Conservation (phyloP, 495 filamentous ascomycete species). For the Penicillium daleae region DNA sequence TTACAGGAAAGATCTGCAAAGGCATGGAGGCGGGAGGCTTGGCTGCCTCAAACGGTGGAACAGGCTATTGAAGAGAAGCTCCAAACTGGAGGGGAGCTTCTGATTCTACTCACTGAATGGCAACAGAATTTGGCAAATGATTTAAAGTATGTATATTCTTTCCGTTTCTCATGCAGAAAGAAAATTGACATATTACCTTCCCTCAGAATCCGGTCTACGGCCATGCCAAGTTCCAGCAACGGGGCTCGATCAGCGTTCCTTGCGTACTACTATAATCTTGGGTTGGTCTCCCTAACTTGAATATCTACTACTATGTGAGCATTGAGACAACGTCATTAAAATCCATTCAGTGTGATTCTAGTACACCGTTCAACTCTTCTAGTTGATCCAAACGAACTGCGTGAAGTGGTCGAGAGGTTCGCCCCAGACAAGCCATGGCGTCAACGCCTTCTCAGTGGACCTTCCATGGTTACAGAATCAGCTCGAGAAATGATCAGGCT, state of each 20-base stretch:
- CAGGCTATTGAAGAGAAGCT: slow-evolving; percentile 23
- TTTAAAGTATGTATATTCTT: slow-evolving; percentile 1
- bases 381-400: slow-evolving; percentile 10
- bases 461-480: slow-evolving; percentile 14
- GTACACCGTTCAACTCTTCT: slow-evolving; percentile 14
- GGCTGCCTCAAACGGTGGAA: slow-evolving; percentile 17
- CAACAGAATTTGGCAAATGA: slow-evolving; percentile 7
- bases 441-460: slow-evolving; percentile 7
- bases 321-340: not conserved
- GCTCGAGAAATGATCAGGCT: slow-evolving; percentile 17
- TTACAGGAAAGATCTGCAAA: slow-evolving; percentile 19
- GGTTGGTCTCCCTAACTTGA: not conserved
- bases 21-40: slow-evolving; percentile 18
- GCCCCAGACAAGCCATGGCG: slow-evolving; percentile 9
- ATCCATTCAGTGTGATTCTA: slow-evolving; percentile 4
- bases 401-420: slow-evolving; percentile 13
- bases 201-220: not conserved
- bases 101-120: slow-evolving; percentile 11
- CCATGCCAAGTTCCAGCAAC: not conserved
- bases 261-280: slow-evolving; percentile 12
- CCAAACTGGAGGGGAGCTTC: slow-evolving; percentile 16
- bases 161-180: too few relatives aligned
- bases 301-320: too few relatives aligned
- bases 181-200: not conserved
- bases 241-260: slow-evolving; percentile 9